Evolutionary conservation across 2,329 filamentous ascomycete genomes (phyloP).

Genomic region (Scedosporium aurantiacum): DNA sequence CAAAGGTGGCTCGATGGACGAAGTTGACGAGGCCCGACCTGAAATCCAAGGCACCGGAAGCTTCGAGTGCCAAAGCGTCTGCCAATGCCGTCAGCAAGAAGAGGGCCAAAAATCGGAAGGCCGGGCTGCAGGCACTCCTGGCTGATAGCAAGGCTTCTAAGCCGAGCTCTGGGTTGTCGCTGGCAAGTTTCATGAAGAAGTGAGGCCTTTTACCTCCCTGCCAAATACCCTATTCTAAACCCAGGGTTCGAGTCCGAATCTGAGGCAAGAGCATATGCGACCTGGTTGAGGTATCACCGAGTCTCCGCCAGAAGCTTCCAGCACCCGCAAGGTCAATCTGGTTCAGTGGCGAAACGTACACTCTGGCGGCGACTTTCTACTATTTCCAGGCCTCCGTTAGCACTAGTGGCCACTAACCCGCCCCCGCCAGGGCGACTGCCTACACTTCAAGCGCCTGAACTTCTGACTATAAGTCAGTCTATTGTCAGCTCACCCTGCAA

Average conservation of each 20-base stretch:
- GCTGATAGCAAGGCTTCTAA: conserved; percentile 27
- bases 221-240: not conserved
- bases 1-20: conserved; percentile 8
- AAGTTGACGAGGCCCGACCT: not conserved
- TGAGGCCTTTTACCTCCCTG: not conserved
- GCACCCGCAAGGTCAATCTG: not conserved
- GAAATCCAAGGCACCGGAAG: conserved; percentile 11
- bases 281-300: not conserved
- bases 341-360: not conserved
- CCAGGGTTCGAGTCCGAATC: too few species aligned
- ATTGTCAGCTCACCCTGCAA: not conserved
- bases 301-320: not conserved
- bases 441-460: not conserved
- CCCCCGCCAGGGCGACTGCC: not conserved
- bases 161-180: conserved; percentile 27
- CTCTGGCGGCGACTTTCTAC: not conserved
- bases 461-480: not conserved
- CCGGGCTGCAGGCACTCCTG: conserved; percentile 55
- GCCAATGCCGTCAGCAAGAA: conserved; percentile 53
- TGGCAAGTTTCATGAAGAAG: conserved; percentile 44
- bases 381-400: too few species aligned
- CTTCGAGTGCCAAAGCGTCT: conserved; percentile 19
- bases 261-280: not conserved
- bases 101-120: conserved; percentile 53
- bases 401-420: not conserved